Evolutionary conservation across 306 rosid genomes (phyloP), one percentile per base, ranked within the genome.

Genomic region (Pyrus communis): DNA sequence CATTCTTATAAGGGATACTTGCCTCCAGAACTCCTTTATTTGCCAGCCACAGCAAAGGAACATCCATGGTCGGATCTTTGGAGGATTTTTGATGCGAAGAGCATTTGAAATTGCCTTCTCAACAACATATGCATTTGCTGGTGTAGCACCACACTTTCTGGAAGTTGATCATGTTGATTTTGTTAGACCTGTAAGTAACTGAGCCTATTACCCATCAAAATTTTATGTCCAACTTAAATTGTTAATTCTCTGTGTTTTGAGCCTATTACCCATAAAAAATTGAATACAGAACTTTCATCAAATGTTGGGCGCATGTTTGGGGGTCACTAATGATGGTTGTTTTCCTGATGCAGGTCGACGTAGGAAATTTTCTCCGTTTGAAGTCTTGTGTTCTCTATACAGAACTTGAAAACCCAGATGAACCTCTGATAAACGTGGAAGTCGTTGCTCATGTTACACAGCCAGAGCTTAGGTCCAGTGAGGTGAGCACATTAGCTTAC

Each of bases 161-260:
- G 98, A 93, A 89, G 98, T 93, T 74, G 98, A 93, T 80, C 98
- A 89, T 68, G 90, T 93, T 84, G 98, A 93, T 85, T 93, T 93
- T 84, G 43, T 90, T 75, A 93, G 80, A 87, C 98, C 96, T 61
- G 98, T 93, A 70, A 90, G 96, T 86, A 74, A 9, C 74, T 54
- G 49, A 17, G 31, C 70, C 40, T 28, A 11, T 35, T 40, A 38
- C 22, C 33, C 17, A 7, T 27, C 14, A n/a, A 63, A 17, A 54
- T 57, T 58, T 74, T 21, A 55, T 22, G 38, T 40, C 33, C 64
- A 9, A 25, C 14, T 77, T 35, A 31, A 67, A 19, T 13, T 54
- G 17, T 33, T 12, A 57, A 4, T 54, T 13, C n/a, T 22, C 0
- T 33, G 12, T 13, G 45, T 64, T 3, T 64, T 17, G 7, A 33